Evolutionary conservation across 73 alveolate species (phyloP), one percentile per base, ranked within the genome.

Genomic region (Tetrahymena malaccensis): DNA sequence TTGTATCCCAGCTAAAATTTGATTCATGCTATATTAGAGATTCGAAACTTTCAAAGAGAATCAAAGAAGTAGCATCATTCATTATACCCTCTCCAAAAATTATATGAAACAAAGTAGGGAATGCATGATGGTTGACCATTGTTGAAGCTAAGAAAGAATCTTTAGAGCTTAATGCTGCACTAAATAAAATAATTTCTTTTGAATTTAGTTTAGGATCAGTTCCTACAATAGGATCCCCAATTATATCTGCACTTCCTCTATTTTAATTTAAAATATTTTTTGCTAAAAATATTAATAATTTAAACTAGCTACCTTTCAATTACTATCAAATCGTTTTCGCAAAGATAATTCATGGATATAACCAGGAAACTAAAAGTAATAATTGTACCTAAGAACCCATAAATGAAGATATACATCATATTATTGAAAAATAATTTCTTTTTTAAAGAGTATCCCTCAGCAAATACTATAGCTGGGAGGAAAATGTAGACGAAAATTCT

Each of bases 401-500:
- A 95, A 96, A 98, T 85, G 93, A 97, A 97, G 4, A 98, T 98
- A 96, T 98, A 98, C 17, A 57, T 94, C 94, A 98, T 96, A 96
- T 98, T 98, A 95, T 97, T 96, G 95, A 98, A 98, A 96, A 98
- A 98, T 96, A 97, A 96, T 94, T 98, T 96, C 94, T 97, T 96
- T 96, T 98, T 98, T 96, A 98, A 96, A 93, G 98, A 98, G 96
- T 98, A 98, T 10, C 99, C 99, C 25, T 99, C 98, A 13, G 99
- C 98, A 94, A 98, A 98, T 0, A 98, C 97, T 58, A 98, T 98
- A 33, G 98, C 98, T 22, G 99, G 99, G 85, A 98, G 96, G 94
- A 97, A 96, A 43, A 97, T 97, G 93, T 97, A 98, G 89, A 98
- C 98, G 96, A 98, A 97, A 34, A 97, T 93, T 95, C 94, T 97